Base-by-base conservation (phyloP, 495 filamentous ascomycete genomes). In the Xylaria bambusicola region DNA sequence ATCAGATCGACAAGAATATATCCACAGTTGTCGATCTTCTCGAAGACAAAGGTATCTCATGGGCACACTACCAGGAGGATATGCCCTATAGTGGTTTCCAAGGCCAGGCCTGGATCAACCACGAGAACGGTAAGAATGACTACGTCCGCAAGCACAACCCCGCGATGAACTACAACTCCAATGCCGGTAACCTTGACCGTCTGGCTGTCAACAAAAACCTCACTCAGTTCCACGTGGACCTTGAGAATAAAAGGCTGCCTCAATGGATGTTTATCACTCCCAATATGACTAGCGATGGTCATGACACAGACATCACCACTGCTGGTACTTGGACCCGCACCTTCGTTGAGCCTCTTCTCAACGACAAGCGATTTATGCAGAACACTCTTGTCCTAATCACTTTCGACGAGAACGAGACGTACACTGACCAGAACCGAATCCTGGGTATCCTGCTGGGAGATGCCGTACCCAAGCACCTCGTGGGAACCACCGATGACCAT, bases 91-190 rank as follows among this genome's bases (percentile, higher is more conserved):
- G 85, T 15, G 88, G 88, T 10, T 91, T 84, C 71, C 74, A 84
- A 62, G 86, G 83, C 27, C 17, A 61, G 17, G 77, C 71, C 52
- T 83, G 80, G 52, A 72, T 74, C 21, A 84, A 88, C 68, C 80
- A 80, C 58, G 51, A 73, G 60, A 71, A 67, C 2, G 75, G 77
- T 24, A 72, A 75, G 24, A 84, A 88, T 58, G 79, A 84, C 67
- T 92, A 92, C 64, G 86, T 90, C n/a, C 82, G 89, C 44, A 92
- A 91, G 75, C 89, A 91, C 75, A 88, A 89, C 71, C 87, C 87
- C 0, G 68, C 85, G 13, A 70, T 88, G 24, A 72, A 82, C 55
- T 87, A 78, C 59, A 81, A 88, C 68, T 81, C 78, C 18, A 80
- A 88, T 52, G 77, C 83, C 41, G 71, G 75, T 48, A 78, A 82